These are phyloP conservation scores for Cymbidium sinense DNA, from an alignment of 106 monocot species.

Conservation along the genomic window DNA sequence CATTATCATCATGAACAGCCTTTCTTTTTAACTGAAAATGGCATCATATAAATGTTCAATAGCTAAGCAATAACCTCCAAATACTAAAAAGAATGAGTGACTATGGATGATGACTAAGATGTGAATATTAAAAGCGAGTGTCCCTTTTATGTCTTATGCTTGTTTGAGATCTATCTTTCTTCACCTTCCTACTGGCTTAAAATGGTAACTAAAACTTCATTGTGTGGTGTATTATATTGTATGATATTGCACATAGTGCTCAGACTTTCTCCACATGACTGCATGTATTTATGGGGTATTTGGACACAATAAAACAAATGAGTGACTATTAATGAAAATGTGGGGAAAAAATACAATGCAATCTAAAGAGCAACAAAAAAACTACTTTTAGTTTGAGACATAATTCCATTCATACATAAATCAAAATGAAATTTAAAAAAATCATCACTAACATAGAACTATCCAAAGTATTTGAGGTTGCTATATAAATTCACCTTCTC, in stretches of 20 bases:
- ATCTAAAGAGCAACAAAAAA: neutral
- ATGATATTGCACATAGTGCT: neutral
- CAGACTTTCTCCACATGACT: neutral
- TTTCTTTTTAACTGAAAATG: constrained; percentile 67
- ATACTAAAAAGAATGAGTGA: neutral
- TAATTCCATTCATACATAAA: neutral
- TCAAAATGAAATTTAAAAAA: neutral
- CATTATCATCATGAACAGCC: constrained; percentile 46
- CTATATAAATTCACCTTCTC: neutral
- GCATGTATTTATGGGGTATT: neutral
- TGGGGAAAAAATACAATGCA: neutral
- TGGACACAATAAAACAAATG: no score
- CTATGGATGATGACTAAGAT: neutral
- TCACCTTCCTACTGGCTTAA: no score
- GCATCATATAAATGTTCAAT: constrained; percentile 7
- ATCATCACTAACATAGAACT: neutral
- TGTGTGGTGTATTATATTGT: neutral
- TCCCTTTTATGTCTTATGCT: neutral
- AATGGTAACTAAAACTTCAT: neutral
- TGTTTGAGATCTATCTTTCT: neutral
- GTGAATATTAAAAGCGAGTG: neutral
- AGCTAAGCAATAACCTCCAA: neutral
- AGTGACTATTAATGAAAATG: neutral
- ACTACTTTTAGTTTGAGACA: neutral
- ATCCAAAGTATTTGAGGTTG: neutral